These are phyloP conservation scores for Gleditsia sinensis DNA, from an alignment of 306 rosid species.

Conservation along the genomic window DNA sequence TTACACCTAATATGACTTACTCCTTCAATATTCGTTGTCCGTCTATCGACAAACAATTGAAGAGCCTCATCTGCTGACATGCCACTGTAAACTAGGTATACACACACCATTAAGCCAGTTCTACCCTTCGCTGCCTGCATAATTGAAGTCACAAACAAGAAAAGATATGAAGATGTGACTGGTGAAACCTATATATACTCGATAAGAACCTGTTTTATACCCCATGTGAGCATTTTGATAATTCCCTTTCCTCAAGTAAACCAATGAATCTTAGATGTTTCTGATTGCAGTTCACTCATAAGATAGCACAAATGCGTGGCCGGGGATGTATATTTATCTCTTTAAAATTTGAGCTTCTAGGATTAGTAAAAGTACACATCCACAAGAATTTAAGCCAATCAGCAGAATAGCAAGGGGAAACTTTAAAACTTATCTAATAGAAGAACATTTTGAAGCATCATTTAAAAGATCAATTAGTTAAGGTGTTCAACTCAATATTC, in stretches of 20 bases:
- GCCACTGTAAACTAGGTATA: slow-evolving; percentile 79
- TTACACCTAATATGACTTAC: slow-evolving; percentile 78
- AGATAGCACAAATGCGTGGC: slow-evolving; percentile 19
- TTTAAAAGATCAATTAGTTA: not conserved
- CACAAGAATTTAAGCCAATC: slow-evolving; percentile 1
- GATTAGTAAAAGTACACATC: slow-evolving; percentile 4
- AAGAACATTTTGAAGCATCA: not conserved
- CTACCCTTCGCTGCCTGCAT: slow-evolving; percentile 98
- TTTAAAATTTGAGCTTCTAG: slow-evolving; percentile 16
- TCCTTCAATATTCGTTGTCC: slow-evolving; percentile 96
- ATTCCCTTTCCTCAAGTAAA: slow-evolving; percentile 10
- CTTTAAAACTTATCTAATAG: not conserved
- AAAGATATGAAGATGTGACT: slow-evolving; percentile 8
- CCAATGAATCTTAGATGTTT: not conserved
- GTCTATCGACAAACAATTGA: slow-evolving; percentile 79
- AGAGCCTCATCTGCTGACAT: slow-evolving; percentile 89
- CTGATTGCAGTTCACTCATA: not conserved
- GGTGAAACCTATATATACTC: not conserved
- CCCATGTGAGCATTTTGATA: not conserved
- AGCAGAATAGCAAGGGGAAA: not conserved
- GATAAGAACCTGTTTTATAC: not conserved
- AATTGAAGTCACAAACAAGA: slow-evolving; percentile 19
- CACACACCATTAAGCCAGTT: slow-evolving; percentile 89
- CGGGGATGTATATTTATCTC: not conserved
- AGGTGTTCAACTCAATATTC: slow-evolving; percentile 8